Conservation (phyloP, 345 rosid genomes). For the Hypericum perforatum region DNA sequence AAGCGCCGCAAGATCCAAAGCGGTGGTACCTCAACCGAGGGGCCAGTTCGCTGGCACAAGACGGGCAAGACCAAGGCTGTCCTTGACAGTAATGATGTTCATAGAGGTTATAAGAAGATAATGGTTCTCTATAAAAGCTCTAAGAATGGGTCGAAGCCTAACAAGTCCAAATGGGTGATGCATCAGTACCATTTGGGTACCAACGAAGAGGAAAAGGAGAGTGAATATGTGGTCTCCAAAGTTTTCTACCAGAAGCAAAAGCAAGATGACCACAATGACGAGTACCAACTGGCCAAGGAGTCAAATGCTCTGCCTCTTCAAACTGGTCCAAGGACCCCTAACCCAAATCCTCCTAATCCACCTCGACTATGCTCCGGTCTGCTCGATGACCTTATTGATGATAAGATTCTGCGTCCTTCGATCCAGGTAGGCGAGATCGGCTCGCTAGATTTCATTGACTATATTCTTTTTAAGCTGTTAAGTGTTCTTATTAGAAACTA, state of each 20-base stretch:
- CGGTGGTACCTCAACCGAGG: slow-evolving; percentile 30
- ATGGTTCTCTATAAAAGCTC: slow-evolving; percentile 84
- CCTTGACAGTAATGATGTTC: slow-evolving; percentile 39
- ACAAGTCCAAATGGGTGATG: slow-evolving; percentile 78
- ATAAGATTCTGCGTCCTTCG: slow-evolving; percentile 11
- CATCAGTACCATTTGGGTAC: slow-evolving; percentile 90
- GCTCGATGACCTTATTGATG: slow-evolving; percentile 23
- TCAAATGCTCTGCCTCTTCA: slow-evolving; percentile 28
- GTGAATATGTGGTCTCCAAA: slow-evolving; percentile 72
- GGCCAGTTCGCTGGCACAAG: slow-evolving; percentile 92
- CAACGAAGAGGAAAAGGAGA: slow-evolving; percentile 60
- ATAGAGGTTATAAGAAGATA: slow-evolving; percentile 73
- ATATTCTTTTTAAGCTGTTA: too few species aligned
- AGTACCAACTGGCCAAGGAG: slow-evolving; percentile 20
- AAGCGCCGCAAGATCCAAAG: slow-evolving; percentile 75
- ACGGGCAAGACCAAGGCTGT: slow-evolving; percentile 79
- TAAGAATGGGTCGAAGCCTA: slow-evolving; percentile 57
- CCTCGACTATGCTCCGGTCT: slow-evolving; percentile 26
- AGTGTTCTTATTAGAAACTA: too few species aligned
- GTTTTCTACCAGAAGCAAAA: slow-evolving; percentile 56
- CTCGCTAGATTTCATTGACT: not conserved
- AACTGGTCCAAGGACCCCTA: slow-evolving; percentile 68
- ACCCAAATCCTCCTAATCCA: slow-evolving; percentile 47
- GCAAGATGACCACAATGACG: slow-evolving; percentile 27
- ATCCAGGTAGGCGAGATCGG: slow-evolving; percentile 25